Evolutionary conservation across 1,284 basidiomycete genomes (phyloP).

Genomic region (Apiotrichum domesticum): DNA sequence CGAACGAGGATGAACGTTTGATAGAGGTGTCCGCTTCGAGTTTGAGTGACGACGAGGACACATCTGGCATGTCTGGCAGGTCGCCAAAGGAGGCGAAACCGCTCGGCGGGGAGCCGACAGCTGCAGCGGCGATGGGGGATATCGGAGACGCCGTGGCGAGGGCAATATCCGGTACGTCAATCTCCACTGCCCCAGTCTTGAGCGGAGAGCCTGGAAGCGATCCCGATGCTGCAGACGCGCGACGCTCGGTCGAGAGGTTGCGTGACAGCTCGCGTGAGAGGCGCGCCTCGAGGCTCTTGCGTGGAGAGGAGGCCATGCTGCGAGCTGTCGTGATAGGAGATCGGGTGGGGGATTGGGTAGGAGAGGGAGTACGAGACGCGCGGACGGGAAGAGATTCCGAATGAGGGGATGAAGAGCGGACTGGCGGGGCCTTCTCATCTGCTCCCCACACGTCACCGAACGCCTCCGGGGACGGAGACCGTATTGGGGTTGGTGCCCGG

Average conservation of each 20-base stretch:
- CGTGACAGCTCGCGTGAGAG: background rate
- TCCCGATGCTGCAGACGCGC: background rate
- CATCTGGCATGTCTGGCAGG: background rate
- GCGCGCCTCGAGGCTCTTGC: constrained; percentile 3
- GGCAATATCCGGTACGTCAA: background rate
- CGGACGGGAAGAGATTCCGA: background rate
- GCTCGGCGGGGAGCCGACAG: too few relatives aligned
- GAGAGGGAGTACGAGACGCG: background rate
- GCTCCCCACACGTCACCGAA: constrained; percentile 1
- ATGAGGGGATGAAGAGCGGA: background rate
- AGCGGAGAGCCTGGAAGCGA: background rate
- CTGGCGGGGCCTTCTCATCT: background rate
- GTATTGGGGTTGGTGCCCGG: background rate
- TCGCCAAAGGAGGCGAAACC: background rate
- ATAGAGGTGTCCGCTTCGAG: background rate
- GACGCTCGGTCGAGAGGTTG: background rate
- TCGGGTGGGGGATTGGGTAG: background rate
- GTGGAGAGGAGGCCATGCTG: background rate
- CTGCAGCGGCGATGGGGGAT: background rate
- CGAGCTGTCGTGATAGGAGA: background rate
- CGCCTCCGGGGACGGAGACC: background rate
- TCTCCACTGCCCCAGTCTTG: background rate
- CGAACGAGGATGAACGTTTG: background rate
- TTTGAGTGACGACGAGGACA: background rate
- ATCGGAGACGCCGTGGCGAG: background rate